Percentiles rank a stretch among this genome's conserved stretches.
Conservation (phyloP, 495 filamentous ascomycete species). For the Cryomyces minteri region DNA sequence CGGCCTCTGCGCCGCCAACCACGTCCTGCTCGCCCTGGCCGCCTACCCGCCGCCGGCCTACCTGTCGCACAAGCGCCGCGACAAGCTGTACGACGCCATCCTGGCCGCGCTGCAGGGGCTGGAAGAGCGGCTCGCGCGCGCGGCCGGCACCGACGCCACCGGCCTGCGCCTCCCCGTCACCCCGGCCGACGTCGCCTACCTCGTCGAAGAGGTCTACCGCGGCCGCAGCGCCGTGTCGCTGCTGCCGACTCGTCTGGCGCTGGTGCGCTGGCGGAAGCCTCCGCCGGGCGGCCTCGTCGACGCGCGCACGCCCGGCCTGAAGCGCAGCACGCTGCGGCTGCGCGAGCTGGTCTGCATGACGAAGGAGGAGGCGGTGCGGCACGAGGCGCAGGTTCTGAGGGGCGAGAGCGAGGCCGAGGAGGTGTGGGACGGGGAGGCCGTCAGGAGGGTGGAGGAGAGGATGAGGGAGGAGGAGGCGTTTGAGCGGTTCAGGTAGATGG, state of each 20-base stretch:
- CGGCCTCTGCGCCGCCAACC: slow-evolving; percentile 77
- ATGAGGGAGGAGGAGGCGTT: slow-evolving; percentile 37
- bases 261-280: slow-evolving; percentile 58
- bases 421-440: slow-evolving; percentile 45
- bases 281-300: slow-evolving; percentile 24
- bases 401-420: slow-evolving; percentile 48
- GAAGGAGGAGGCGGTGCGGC: slow-evolving; percentile 71
- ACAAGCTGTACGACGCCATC: slow-evolving; percentile 80
- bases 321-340: slow-evolving; percentile 40
- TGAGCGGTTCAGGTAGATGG: slow-evolving; percentile 6
- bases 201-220: slow-evolving; percentile 77
- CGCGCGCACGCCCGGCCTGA: slow-evolving; percentile 36
- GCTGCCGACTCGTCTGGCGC: slow-evolving; percentile 51
- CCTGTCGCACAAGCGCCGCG: slow-evolving; percentile 55
- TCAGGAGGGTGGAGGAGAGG: slow-evolving; percentile 43
- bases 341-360: slow-evolving; percentile 85
- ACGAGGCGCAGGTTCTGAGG: slow-evolving; percentile 65
- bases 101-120: slow-evolving; percentile 49
- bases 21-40: slow-evolving; percentile 71
- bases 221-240: slow-evolving; percentile 73
- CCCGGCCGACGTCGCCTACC: slow-evolving; percentile 60
- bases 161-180: slow-evolving; percentile 66
- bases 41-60: slow-evolving; percentile 78
- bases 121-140: slow-evolving; percentile 50
- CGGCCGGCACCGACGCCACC: slow-evolving; percentile 36